Conservation (phyloP, 768 basidiomycete genomes). For the Kwoniella sp. region DNA sequence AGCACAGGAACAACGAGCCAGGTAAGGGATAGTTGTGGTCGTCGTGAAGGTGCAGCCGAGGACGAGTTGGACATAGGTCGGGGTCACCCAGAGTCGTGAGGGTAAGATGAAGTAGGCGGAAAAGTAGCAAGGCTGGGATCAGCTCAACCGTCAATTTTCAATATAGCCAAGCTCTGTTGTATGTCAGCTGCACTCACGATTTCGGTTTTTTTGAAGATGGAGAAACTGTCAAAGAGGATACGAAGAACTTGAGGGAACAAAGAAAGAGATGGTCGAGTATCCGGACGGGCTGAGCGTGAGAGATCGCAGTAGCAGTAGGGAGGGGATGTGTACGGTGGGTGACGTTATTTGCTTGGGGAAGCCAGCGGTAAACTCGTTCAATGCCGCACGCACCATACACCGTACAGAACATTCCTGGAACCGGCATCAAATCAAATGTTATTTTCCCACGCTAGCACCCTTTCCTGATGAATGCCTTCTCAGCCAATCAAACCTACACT, state of each 20-base stretch:
- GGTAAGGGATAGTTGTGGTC: background rate
- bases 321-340: background rate
- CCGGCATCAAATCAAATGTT: background rate
- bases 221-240: background rate
- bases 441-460: slow-evolving; percentile 16
- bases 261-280: background rate
- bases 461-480: background rate
- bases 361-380: background rate
- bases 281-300: slow-evolving; percentile 2
- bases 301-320: background rate
- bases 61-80: background rate
- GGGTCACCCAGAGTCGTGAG: background rate
- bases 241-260: background rate
- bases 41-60: slow-evolving; percentile 1
- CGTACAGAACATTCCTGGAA: slow-evolving; percentile 1
- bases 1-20: slow-evolving; percentile 13
- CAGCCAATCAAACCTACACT: slow-evolving; percentile 24
- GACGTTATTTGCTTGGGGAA: background rate
- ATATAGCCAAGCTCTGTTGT: too few species aligned
- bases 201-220: background rate
- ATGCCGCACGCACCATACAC: background rate
- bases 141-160: background rate
- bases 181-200: background rate
- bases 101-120: background rate
- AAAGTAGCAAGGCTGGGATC: background rate